Evolutionary conservation across 208 protist genomes (phyloP).

Genomic region (Phytomonas francai): DNA sequence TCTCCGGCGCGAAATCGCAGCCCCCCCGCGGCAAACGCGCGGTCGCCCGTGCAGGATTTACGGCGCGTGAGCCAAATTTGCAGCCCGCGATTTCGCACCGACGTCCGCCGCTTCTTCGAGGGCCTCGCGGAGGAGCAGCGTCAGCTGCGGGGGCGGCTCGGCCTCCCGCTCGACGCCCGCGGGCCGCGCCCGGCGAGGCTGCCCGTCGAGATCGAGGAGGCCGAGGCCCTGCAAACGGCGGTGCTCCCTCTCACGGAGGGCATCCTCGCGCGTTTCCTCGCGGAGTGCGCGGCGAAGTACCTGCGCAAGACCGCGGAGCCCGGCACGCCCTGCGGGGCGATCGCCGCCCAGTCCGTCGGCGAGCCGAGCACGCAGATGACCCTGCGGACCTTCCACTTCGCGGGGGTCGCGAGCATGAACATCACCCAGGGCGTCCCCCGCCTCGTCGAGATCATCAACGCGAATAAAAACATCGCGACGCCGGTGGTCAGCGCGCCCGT

Average conservation of each 20-base stretch:
- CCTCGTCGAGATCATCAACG: conserved; percentile 99
- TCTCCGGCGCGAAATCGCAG: no score
- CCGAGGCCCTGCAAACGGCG: conserved; percentile 56
- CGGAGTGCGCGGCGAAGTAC: conserved; percentile 75
- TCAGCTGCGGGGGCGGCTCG: conserved; percentile 42
- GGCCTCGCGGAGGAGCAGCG: conserved; percentile 48
- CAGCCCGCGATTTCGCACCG: conserved; percentile 68
- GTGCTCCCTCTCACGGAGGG: conserved; percentile 59
- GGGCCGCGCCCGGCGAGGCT: not conserved
- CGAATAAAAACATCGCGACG: conserved; percentile 96
- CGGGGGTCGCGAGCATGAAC: conserved; percentile 99
- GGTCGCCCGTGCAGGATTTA: conserved; percentile 9
- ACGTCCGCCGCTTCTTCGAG: conserved; percentile 67
- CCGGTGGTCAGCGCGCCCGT: conserved; percentile 97
- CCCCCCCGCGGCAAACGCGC: not conserved
- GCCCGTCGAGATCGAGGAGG: no score
- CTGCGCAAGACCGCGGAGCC: conserved; percentile 89
- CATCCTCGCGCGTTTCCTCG: conserved; percentile 76
- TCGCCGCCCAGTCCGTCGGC: conserved; percentile 98
- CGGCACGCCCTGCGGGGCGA: conserved; percentile 97
- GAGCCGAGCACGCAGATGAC: conserved; percentile 99
- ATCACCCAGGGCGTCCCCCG: conserved; percentile 95
- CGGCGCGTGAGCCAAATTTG: conserved; percentile 17
- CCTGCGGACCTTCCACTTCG: conserved; percentile 99
- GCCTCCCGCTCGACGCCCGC: conserved; percentile 22